Conservation (phyloP, 2,329 filamentous ascomycete species). For the Talaromyces amestolkiae region DNA sequence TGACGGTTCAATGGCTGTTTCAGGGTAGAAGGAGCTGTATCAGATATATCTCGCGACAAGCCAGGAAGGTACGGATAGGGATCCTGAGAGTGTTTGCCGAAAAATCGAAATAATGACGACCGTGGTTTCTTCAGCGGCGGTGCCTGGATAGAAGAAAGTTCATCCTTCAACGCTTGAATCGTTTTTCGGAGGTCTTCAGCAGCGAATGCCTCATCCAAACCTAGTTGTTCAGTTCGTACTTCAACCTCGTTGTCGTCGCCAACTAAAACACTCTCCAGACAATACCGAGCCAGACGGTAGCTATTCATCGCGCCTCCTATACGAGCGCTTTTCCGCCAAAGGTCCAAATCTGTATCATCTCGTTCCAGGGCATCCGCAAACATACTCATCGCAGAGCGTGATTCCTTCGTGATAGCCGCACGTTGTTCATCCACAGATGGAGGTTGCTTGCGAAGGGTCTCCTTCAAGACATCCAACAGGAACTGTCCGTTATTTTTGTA, state of each 20-base stretch:
- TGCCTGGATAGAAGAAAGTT: constrained; percentile 53
- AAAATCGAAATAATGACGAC: constrained; percentile 50
- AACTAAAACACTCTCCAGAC: constrained; percentile 62
- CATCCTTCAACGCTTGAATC: constrained; percentile 53
- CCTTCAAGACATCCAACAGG: constrained; percentile 69
- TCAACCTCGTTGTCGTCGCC: constrained; percentile 59
- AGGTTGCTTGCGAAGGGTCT: constrained; percentile 39
- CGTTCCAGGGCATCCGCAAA: constrained; percentile 64
- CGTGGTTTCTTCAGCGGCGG: constrained; percentile 49
- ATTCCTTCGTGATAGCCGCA: constrained; percentile 35
- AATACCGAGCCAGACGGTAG: constrained; percentile 59
- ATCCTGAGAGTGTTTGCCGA: constrained; percentile 54
- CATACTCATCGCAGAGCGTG: constrained; percentile 47
- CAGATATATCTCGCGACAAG: constrained; percentile 31
- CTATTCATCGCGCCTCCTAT: constrained; percentile 58
- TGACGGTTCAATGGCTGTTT: constrained; percentile 32
- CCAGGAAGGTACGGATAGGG: constrained; percentile 50
- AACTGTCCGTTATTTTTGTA: constrained; percentile 97
- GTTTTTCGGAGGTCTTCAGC: constrained; percentile 51
- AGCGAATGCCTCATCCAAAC: constrained; percentile 56
- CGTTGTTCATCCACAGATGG: constrained; percentile 16
- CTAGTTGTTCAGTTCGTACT: constrained; percentile 55
- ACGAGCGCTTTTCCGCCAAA: constrained; percentile 61
- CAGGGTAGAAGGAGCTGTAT: constrained; percentile 13
- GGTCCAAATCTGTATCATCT: constrained; percentile 62